phyloP scores from a whole-genome alignment of 306 rosid species.

The Glycine latifolia region DNA sequence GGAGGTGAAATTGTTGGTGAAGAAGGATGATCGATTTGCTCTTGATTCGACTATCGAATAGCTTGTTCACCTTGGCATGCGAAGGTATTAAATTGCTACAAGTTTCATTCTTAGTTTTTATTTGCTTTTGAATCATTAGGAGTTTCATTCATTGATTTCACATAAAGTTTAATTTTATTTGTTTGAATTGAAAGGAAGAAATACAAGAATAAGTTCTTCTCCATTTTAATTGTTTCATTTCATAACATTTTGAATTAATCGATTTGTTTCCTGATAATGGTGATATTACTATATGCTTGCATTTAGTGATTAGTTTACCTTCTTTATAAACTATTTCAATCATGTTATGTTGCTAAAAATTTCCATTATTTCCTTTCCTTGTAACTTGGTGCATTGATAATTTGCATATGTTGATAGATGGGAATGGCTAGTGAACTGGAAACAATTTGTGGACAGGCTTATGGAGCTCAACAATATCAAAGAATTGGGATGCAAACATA shows the following conservation, averaged over 20 bases:
- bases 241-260: not conserved
- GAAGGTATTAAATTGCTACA: slow-evolving; percentile 58
- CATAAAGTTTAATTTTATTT: not conserved
- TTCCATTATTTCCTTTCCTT: too few species aligned
- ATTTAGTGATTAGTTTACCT: too few species aligned
- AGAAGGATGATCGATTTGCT: slow-evolving; percentile 75
- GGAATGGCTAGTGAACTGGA: too few species aligned
- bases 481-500: too few species aligned
- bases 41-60: slow-evolving; percentile 85
- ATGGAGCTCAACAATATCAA: too few species aligned
- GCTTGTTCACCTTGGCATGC: slow-evolving; percentile 90
- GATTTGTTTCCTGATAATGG: not conserved
- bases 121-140: slow-evolving; percentile 3
- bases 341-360: too few species aligned
- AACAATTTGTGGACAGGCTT: too few species aligned
- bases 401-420: too few species aligned
- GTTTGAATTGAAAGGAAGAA: not conserved
- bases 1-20: slow-evolving; percentile 92
- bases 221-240: not conserved
- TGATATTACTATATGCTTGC: too few species aligned
- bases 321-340: too few species aligned
- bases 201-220: not conserved
- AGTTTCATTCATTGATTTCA: not conserved
- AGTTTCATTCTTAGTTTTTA: not conserved
- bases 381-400: too few species aligned